A percentile compares a stretch with the other conserved stretches of the same genome.
phyloP scores from a whole-genome alignment of 768 basidiomycete species.

The Lactarius vividus region DNA sequence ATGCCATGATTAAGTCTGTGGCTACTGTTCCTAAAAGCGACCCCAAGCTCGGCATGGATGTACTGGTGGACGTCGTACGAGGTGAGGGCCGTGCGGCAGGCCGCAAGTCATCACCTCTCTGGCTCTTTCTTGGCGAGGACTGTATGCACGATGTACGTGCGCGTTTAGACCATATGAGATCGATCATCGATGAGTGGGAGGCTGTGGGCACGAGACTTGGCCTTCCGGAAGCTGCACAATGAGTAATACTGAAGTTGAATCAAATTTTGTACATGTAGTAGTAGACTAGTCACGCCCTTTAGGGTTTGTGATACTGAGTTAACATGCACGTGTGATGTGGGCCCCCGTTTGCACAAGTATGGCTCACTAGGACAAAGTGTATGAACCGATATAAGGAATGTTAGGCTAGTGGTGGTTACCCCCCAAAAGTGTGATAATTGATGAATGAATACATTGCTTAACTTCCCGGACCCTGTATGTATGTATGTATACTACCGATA shows the following conservation, averaged over 20 bases:
- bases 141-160: constrained; percentile 29
- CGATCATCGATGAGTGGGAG: neutral
- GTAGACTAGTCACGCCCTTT: neutral
- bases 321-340: neutral
- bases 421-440: constrained; percentile 9
- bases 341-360: neutral
- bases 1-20: constrained; percentile 2
- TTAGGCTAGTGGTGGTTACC: neutral
- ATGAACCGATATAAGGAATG: neutral
- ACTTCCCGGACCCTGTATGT: constrained; percentile 8
- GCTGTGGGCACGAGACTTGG: neutral
- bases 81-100: constrained; percentile 32
- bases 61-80: constrained; percentile 31
- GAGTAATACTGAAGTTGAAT: neutral
- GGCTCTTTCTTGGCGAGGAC: constrained; percentile 32
- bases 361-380: neutral
- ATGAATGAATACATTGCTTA: constrained; percentile 22
- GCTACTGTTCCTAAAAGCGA: constrained; percentile 28
- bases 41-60: constrained; percentile 31
- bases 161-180: constrained; percentile 1
- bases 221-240: neutral
- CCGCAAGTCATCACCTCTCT: constrained; percentile 25
- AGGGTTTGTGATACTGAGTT: neutral
- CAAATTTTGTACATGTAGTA: neutral
- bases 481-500: constrained; percentile 13